phyloP scores from a whole-genome alignment of 2,329 filamentous ascomycete species.

The Myriosclerotinia curreyana region DNA sequence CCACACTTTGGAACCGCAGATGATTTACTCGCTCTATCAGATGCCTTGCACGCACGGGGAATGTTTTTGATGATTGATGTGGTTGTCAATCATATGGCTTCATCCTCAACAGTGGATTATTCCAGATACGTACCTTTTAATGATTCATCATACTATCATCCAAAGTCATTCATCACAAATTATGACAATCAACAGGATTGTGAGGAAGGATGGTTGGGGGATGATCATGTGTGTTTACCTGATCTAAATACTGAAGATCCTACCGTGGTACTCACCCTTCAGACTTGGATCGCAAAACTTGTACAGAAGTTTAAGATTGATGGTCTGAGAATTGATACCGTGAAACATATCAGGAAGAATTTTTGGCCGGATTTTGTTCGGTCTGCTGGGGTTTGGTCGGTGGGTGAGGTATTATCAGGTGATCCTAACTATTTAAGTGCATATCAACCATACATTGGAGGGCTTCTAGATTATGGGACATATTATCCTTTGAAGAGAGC shows the following conservation, averaged over 20 bases:
- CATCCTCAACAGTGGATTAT: constrained; percentile 17
- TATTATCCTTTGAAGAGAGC: constrained; percentile 36
- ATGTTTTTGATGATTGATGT: constrained; percentile 50
- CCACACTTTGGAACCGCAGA: constrained; percentile 55
- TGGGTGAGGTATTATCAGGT: constrained; percentile 57
- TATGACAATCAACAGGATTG: constrained; percentile 18
- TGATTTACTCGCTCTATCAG: constrained; percentile 56
- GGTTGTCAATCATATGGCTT: constrained; percentile 40
- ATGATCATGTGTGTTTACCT: constrained; percentile 11
- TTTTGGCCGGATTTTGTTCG: constrained; percentile 55
- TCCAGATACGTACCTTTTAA: constrained; percentile 30
- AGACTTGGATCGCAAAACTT: constrained; percentile 40
- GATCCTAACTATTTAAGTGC: constrained; percentile 39
- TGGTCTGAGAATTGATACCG: constrained; percentile 49
- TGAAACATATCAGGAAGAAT: constrained; percentile 45
- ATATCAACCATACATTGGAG: constrained; percentile 52
- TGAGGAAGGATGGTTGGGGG: constrained; percentile 21
- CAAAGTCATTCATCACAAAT: constrained; percentile 31
- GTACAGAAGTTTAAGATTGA: constrained; percentile 47
- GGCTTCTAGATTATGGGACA: constrained; percentile 56
- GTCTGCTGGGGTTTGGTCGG: constrained; percentile 54
- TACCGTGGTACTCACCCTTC: constrained; percentile 41
- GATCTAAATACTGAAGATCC: constrained; percentile 31
- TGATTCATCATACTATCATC: constrained; percentile 40
- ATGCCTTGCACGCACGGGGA: constrained; percentile 52